Evolutionary conservation across 805 yeast species (phyloP).

Genomic region (Kodamaea hsintzibuensis): DNA sequence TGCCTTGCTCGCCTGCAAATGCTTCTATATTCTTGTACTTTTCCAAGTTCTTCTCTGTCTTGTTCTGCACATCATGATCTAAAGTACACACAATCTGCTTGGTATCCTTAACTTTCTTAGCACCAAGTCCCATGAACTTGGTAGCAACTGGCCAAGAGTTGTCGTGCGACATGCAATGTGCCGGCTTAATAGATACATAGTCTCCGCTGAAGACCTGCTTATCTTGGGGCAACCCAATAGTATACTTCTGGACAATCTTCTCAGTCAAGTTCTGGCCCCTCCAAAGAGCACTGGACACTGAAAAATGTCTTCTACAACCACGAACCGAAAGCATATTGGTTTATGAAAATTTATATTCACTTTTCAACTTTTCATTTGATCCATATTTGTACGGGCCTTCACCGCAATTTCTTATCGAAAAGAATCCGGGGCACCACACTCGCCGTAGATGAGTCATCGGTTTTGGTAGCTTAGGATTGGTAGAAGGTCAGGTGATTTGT

Average conservation of each 20-base stretch:
- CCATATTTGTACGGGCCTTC: not conserved
- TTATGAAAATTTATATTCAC: not conserved
- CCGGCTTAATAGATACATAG: constrained; percentile 91
- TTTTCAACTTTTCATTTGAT: not conserved
- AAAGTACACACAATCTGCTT: constrained; percentile 93
- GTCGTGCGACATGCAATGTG: constrained; percentile 99
- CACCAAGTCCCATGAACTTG: constrained; percentile 94
- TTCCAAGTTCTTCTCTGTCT: constrained; percentile 79
- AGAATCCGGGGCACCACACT: constrained; percentile 8
- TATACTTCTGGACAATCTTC: constrained; percentile 90
- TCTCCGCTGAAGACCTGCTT: constrained; percentile 87
- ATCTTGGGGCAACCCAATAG: constrained; percentile 77
- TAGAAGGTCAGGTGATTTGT: not conserved
- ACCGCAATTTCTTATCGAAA: not conserved
- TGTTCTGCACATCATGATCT: constrained; percentile 98
- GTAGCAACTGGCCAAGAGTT: constrained; percentile 99
- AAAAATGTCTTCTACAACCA: constrained; percentile 18
- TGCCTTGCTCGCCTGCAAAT: constrained; percentile 87
- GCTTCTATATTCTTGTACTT: constrained; percentile 87
- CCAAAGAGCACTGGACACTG: constrained; percentile 17
- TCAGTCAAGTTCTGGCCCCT: constrained; percentile 86
- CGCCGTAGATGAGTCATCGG: constrained; percentile 10
- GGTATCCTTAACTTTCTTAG: constrained; percentile 76
- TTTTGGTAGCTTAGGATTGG: constrained; percentile 5
- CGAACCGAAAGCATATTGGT: not conserved